Conservation (phyloP, 2,329 filamentous ascomycete species). For the Phaeosphaeriaceae sp. region DNA sequence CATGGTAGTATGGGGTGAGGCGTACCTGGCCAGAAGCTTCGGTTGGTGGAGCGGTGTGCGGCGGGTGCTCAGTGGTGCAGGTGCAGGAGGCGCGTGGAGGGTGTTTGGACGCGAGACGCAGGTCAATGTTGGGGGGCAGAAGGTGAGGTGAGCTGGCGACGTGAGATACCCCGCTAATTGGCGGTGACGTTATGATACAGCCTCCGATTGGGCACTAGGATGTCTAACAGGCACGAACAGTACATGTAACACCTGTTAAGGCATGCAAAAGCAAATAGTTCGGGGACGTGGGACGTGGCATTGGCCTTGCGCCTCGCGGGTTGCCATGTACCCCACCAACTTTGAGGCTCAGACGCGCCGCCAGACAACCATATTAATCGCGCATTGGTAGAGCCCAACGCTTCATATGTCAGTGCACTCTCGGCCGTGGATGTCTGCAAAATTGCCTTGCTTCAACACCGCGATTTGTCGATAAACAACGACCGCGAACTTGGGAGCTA, state of each 20-base stretch:
- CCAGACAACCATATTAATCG: slow-evolving; percentile 29
- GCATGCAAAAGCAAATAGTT: slow-evolving; percentile 27
- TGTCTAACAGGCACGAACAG: slow-evolving; percentile 14
- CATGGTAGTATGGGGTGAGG: slow-evolving; percentile 12
- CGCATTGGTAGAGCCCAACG: slow-evolving; percentile 19
- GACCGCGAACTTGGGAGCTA: slow-evolving; percentile 9
- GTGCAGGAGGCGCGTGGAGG: slow-evolving; percentile 22
- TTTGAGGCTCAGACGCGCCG: slow-evolving; percentile 2
- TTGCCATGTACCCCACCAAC: slow-evolving; percentile 9
- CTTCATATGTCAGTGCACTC: slow-evolving; percentile 12
- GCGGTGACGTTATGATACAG: slow-evolving; percentile 38
- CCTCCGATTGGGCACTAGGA: slow-evolving; percentile 33
- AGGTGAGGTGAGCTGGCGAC: slow-evolving; percentile 28
- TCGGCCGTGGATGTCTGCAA: slow-evolving; percentile 35
- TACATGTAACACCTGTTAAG: slow-evolving; percentile 7
- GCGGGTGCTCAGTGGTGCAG: slow-evolving; percentile 18
- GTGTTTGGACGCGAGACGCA: slow-evolving; percentile 18
- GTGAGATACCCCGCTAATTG: slow-evolving; percentile 24
- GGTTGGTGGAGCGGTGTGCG: slow-evolving; percentile 31
- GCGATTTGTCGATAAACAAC: slow-evolving; percentile 5
- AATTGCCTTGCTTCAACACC: slow-evolving; percentile 10
- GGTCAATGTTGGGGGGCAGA: slow-evolving; percentile 33
- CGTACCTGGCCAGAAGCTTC: slow-evolving; percentile 30
- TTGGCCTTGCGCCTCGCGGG: slow-evolving; percentile 8
- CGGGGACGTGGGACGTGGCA: slow-evolving; percentile 12